Base-by-base conservation (phyloP, 108 stramenopile genomes). In the Nannochloropsis salina region DNA sequence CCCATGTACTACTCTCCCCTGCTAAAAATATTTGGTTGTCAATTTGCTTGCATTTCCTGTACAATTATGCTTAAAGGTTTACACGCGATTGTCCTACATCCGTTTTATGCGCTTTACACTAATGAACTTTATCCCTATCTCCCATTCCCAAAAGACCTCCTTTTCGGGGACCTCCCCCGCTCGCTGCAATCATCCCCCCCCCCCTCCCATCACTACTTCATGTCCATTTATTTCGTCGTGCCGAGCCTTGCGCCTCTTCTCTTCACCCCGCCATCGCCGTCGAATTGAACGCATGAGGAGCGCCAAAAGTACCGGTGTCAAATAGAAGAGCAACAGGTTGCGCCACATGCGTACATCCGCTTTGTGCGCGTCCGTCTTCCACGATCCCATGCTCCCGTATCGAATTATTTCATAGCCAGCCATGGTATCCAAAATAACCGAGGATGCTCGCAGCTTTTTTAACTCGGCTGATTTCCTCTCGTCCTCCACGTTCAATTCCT, bases 341-440 rank as follows among this genome's bases (percentile, higher is more conserved):
- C 61, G 61, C 61, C 61, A 74, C 61, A 74, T 74, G 20, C 61
- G 61, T 74, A n/a, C 15, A 74, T 74, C 61, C 6, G 61, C 61
- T n/a, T 74, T 74, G 61, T 74, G 61, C 20, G 61, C 61, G n/a
- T 74, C 61, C 6, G 61, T 74, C 61, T 74, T 74, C 61, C 61
- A 74, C 61, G 61, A 74, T n/a, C 61, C 61, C 61, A 74, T 74
- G 61, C 61, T 74, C n/a, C 61, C 61, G n/a, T 74, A 74, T n/a
- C 61, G 15, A 74, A 74, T 74, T 4, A 74, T 15, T 4, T n/a
- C 8, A 74, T 74, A 74, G 4, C 61, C 61, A 15, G 15, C 61
- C 61, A 74, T 74, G 4, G 61, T 74, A 15, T n/a, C 61, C 61
- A 74, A 74, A 3, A 74, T 8, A 15, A 74, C 61, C 8, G 61